Evolutionary conservation across 176 grass and related monocot genomes (phyloP).

Genomic region (Juncus effusus): DNA sequence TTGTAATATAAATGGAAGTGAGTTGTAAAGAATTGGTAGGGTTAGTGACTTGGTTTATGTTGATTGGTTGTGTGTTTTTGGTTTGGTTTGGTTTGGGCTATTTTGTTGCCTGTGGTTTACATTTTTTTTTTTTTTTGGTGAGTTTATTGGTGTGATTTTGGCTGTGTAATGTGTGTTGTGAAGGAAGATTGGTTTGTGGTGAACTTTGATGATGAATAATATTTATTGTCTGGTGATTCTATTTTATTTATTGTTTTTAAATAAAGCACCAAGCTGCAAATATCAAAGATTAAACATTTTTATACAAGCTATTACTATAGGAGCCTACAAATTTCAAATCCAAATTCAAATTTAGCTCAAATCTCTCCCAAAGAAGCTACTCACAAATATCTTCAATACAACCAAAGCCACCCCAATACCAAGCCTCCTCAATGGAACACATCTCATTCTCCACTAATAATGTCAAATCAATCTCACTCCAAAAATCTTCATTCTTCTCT

Average conservation of each 20-base stretch:
- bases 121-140: slow-evolving; percentile 17
- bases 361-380: too few species aligned
- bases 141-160: slow-evolving; percentile 24
- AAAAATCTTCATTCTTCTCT: slow-evolving; percentile 9
- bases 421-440: slow-evolving; percentile 27
- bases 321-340: too few species aligned
- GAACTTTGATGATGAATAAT: slow-evolving; percentile 5
- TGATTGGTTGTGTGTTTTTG: slow-evolving; percentile 54
- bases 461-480: slow-evolving; percentile 5
- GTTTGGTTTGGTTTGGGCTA: slow-evolving; percentile 9
- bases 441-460: slow-evolving; percentile 28
- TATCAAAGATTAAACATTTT: too few species aligned
- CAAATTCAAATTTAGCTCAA: too few species aligned
- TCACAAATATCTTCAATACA: slow-evolving; percentile 1
- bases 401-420: slow-evolving; percentile 27
- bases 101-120: slow-evolving; percentile 30
- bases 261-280: too few species aligned
- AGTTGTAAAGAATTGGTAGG: slow-evolving; percentile 52
- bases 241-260: too few species aligned
- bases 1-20: slow-evolving; percentile 45
- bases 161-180: slow-evolving; percentile 5
- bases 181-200: slow-evolving; percentile 1
- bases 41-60: slow-evolving; percentile 30
- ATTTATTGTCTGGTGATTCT: slow-evolving; percentile 7
- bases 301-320: too few species aligned